Base-by-base conservation (phyloP, 2,329 filamentous ascomycete species). In the Aschersonia sp. region DNA sequence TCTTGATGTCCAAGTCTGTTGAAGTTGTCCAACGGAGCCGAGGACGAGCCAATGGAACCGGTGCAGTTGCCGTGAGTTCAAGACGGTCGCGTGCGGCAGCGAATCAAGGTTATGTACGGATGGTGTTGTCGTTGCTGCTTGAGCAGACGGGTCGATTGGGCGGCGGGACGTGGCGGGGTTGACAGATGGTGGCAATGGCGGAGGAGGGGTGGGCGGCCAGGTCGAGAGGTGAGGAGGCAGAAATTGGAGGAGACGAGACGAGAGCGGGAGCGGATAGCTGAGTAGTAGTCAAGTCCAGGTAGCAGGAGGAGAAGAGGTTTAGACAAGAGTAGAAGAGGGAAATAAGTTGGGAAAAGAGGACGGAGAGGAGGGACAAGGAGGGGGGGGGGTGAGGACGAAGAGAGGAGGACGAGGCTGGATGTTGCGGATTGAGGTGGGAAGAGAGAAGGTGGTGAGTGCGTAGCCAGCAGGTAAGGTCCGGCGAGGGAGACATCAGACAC, bases 331-430 rank as follows among this genome's bases (percentile, higher is more conserved):
- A 40, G 7, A 12, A 38, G 12, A 12, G 12, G 35, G 12, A 12
- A 38, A 38, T 38, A 12, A 12, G 12, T 38, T 38, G 35, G 35
- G 12, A 12, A 12, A 40, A 43, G 45, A 6, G 30, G 42, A 29
- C 20, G 46, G 38, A 31, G 48, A 45, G 51, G 49, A 28, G 48
- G 40, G 41, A 38, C 28, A 45, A 44, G 32, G 29, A n/a, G 41
- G 32, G 41, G 48, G 42, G 31, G 45, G 31, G 41, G 45, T 31
- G 10, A 41, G 12, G 35, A 45, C 30, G 43, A 41, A 44, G 40
- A 44, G 31, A 48, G 43, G 40, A 51, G 43, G 47, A 45, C 40
- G 43, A 38, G 49, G 44, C 40, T 44, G 46, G 47, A 47, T 30
- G 48, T 20, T 45, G 30, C 44, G 40, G 45, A 47, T 47, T 29